phyloP scores from a whole-genome alignment of 1,284 basidiomycete species.

The Leccinum griseonigrum region DNA sequence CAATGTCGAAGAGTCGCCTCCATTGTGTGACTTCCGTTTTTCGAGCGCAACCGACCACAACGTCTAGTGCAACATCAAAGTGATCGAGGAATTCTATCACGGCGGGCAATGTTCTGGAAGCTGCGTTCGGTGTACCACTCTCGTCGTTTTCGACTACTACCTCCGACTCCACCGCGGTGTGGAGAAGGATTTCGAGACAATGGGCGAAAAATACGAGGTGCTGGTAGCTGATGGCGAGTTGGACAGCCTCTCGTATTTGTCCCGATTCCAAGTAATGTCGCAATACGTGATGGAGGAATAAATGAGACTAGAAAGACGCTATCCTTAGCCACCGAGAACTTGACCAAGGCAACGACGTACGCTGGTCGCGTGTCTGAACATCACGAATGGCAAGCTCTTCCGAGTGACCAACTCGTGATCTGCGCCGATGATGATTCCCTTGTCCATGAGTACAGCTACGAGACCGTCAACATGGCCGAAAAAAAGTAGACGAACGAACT shows the following conservation, averaged over 20 bases:
- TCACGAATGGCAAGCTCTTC: conserved; percentile 81
- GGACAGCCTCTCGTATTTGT: conserved; percentile 78
- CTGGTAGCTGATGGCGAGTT: conserved; percentile 86
- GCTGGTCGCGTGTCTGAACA: conserved; percentile 90
- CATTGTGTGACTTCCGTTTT: conserved; percentile 96
- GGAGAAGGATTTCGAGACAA: conserved; percentile 90
- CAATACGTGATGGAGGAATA: conserved; percentile 93
- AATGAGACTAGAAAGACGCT: conserved; percentile 65
- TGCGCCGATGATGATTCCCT: conserved; percentile 96
- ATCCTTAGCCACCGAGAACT: conserved; percentile 1
- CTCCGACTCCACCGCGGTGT: conserved; percentile 94
- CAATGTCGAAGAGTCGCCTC: conserved; percentile 85
- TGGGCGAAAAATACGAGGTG: conserved; percentile 92
- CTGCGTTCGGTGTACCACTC: conserved; percentile 22
- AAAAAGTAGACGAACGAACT: conserved; percentile 35
- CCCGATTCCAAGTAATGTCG: conserved; percentile 76
- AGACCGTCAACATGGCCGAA: conserved; percentile 5
- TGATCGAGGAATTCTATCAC: conserved; percentile 93
- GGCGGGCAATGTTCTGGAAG: conserved; percentile 48
- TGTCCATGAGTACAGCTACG: conserved; percentile 92
- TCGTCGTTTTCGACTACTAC: conserved; percentile 38
- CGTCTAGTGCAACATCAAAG: conserved; percentile 87
- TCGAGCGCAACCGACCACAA: conserved; percentile 93
- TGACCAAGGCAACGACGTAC: conserved; percentile 43
- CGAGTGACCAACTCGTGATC: conserved; percentile 85